These are phyloP conservation scores for Coemansia aciculifera DNA, from an alignment of 192 early-diverging fungal species.

Conservation along the genomic window DNA sequence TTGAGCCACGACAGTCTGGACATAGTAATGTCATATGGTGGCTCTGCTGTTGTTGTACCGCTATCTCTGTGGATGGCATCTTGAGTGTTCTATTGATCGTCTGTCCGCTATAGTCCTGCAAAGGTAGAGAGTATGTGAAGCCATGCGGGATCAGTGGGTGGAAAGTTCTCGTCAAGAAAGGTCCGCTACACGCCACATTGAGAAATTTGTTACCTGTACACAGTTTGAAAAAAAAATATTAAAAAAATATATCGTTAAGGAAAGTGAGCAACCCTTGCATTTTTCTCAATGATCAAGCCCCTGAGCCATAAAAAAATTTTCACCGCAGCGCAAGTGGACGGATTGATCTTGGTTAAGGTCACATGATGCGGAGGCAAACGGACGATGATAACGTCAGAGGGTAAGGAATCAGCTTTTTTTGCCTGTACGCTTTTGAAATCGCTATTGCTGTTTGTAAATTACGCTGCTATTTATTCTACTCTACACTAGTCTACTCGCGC, in stretches of 20 bases:
- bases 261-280: background rate
- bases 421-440: background rate
- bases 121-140: background rate
- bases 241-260: background rate
- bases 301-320: background rate
- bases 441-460: background rate
- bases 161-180: background rate
- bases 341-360: background rate
- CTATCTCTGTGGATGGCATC: conserved; percentile 21
- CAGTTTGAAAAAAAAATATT: background rate
- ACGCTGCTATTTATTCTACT: background rate
- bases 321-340: background rate
- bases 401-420: background rate
- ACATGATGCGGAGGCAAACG: background rate
- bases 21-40: conserved; percentile 58
- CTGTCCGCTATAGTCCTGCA: background rate
- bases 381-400: background rate
- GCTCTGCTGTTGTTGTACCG: conserved; percentile 5
- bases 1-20: conserved; percentile 74
- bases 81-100: conserved; percentile 10
- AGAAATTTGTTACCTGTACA: background rate
- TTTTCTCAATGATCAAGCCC: background rate
- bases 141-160: background rate
- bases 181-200: background rate
- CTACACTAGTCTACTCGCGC: background rate